Evolutionary conservation across 192 early-diverging fungal species (phyloP), one percentile per base, ranked within the genome.

Genomic region (Backusella mclennaniae): DNA sequence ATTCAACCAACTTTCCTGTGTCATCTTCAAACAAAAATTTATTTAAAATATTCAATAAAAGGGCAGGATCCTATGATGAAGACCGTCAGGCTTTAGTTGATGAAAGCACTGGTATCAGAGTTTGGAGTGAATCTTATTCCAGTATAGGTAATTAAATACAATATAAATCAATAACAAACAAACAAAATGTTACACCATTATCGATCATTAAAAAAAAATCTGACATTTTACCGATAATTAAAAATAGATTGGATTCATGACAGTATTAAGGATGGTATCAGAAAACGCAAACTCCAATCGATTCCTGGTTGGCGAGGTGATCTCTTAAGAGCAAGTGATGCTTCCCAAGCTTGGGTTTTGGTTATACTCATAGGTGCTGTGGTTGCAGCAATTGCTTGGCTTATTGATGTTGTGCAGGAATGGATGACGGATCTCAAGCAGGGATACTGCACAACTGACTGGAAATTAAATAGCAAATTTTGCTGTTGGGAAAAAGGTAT

Each of bases 171-270:
- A 46, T 14, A 46, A 46, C 17, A 46, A 46, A 59, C 38, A 35
- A 71, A 23, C n/a, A 76, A 70, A 63, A 33, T 29, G 21, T 41
- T 39, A 52, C 21, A 19, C 42, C 15, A 59, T 29, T 11, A 59
- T 39, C 11, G 6, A 14, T 26, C 14, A 14, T 63, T 29, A 29
- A 29, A 59, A 59, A 59, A 59, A 59, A 59, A 59, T 63, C 56
- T 63, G 56, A 63, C 42, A 44, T 49, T 46, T 46, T 33, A 31
- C 39, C 39, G 42, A 33, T 19, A 14, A 14, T 63, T 63, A 63
- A 63, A 63, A 63, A 63, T 77, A 90, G 95, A 98, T 83, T 97
- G 95, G 95, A 92, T 96, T 42, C 94, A 96, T 77, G 95, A 96
- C 83, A 89, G 90, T 69, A 92, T 92, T 17, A 90, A 93, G 81